Evolutionary conservation across 2,329 filamentous ascomycete genomes (phyloP).

Genomic region (Hymenoscyphus scutula): DNA sequence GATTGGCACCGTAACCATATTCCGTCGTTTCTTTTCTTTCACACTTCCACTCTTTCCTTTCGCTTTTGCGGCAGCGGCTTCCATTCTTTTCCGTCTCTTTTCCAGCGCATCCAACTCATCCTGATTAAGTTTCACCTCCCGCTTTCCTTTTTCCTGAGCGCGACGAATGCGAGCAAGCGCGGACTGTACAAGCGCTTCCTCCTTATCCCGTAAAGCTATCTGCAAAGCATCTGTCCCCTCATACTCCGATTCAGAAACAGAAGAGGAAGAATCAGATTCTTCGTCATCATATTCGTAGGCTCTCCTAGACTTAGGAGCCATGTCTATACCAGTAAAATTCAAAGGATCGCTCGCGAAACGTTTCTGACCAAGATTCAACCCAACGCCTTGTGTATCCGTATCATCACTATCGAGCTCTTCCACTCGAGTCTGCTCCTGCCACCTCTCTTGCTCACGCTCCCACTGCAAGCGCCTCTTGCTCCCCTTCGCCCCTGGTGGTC

Average conservation of each 20-base stretch:
- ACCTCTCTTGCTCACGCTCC: slow-evolving; percentile 49
- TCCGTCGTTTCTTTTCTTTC: slow-evolving; percentile 30
- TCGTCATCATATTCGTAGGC: slow-evolving; percentile 42
- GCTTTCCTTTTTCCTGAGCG: slow-evolving; percentile 72
- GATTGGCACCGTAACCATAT: slow-evolving; percentile 32
- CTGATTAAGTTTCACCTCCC: slow-evolving; percentile 75
- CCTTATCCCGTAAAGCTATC: slow-evolving; percentile 59
- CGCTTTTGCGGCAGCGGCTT: slow-evolving; percentile 27
- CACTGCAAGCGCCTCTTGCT: slow-evolving; percentile 57
- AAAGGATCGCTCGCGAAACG: slow-evolving; percentile 59
- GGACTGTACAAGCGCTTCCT: slow-evolving; percentile 73
- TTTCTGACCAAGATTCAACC: slow-evolving; percentile 46
- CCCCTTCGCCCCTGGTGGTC: slow-evolving; percentile 90
- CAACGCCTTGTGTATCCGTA: slow-evolving; percentile 54
- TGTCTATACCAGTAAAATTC: slow-evolving; percentile 58
- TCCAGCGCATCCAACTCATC: slow-evolving; percentile 81
- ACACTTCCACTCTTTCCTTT: slow-evolving; percentile 30
- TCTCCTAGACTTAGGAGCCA: slow-evolving; percentile 41
- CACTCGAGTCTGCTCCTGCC: slow-evolving; percentile 49
- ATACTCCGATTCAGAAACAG: slow-evolving; percentile 49
- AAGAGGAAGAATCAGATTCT: slow-evolving; percentile 38
- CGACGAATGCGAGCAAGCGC: slow-evolving; percentile 78
- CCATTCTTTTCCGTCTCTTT: slow-evolving; percentile 58
- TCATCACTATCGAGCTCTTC: slow-evolving; percentile 66
- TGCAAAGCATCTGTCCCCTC: slow-evolving; percentile 49